These are phyloP conservation scores for Candida freyschussii DNA, from an alignment of 1,139 yeast genomes.

Conservation along the genomic window DNA sequence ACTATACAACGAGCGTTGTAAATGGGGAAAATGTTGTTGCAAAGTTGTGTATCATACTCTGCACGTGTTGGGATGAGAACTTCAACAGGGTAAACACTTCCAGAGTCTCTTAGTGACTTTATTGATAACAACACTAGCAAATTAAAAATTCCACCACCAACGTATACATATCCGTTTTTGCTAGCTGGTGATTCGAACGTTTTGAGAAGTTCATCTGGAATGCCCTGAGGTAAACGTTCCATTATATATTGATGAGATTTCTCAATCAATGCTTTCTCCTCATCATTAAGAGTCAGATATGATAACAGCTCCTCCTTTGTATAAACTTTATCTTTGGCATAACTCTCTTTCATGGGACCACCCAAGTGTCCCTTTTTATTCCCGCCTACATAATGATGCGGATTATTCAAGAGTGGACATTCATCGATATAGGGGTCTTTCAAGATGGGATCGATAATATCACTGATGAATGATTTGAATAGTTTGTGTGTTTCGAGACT, in stretches of 20 bases:
- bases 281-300: conserved; percentile 8
- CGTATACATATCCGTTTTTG: conserved; percentile 12
- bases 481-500: conserved; percentile 2
- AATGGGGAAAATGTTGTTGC: conserved; percentile 43
- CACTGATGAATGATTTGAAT: conserved; percentile 8
- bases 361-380: conserved; percentile 15
- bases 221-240: conserved; percentile 40
- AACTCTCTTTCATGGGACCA: conserved; percentile 15
- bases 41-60: conserved; percentile 35
- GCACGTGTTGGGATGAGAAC: conserved; percentile 5
- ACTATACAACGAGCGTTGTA: conserved; percentile 11
- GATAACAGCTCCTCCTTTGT: conserved; percentile 11
- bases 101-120: conserved; percentile 11
- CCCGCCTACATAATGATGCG: conserved; percentile 10
- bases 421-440: conserved; percentile 9
- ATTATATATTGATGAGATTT: conserved; percentile 13
- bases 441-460: conserved; percentile 11
- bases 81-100: conserved; percentile 13
- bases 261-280: conserved; percentile 6
- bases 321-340: conserved; percentile 11
- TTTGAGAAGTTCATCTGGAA: conserved; percentile 4
- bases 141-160: conserved; percentile 14
- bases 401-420: conserved; percentile 11
- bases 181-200: conserved; percentile 3
- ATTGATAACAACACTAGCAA: conserved; percentile 11